phyloP scores from a whole-genome alignment of 345 rosid genomes.

The Citropsis articulata region DNA sequence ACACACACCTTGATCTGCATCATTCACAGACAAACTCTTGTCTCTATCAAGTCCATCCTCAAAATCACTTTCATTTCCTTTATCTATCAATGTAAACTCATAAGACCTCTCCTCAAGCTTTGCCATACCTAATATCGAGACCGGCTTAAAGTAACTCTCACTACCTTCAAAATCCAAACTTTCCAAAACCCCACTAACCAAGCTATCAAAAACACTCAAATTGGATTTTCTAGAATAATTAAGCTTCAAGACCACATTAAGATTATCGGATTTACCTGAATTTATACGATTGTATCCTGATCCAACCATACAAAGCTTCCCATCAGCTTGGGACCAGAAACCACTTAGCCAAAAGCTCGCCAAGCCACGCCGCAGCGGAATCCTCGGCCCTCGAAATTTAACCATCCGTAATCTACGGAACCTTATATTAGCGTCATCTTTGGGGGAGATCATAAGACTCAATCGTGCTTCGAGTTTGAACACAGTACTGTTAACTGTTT shows the following conservation, averaged over 20 bases:
- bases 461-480: slow-evolving; percentile 39
- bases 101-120: slow-evolving; percentile 36
- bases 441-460: slow-evolving; percentile 25
- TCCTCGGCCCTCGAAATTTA: slow-evolving; percentile 48
- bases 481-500: slow-evolving; percentile 24
- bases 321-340: slow-evolving; percentile 67
- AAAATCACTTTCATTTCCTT: slow-evolving; percentile 31
- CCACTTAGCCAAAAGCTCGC: slow-evolving; percentile 52
- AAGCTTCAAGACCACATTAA: slow-evolving; percentile 57
- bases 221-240: slow-evolving; percentile 41
- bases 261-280: slow-evolving; percentile 30
- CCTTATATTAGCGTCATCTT: not conserved
- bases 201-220: slow-evolving; percentile 44
- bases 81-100: slow-evolving; percentile 45
- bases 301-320: slow-evolving; percentile 86
- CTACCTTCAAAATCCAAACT: slow-evolving; percentile 32
- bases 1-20: slow-evolving; percentile 39
- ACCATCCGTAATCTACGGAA: slow-evolving; percentile 32
- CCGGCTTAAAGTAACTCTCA: slow-evolving; percentile 41
- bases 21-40: slow-evolving; percentile 32
- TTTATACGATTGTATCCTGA: slow-evolving; percentile 34
- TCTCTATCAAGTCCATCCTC: slow-evolving; percentile 20
- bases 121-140: slow-evolving; percentile 59
- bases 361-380: slow-evolving; percentile 32
- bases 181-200: slow-evolving; percentile 63